Percentiles rank a stretch among this genome's conserved stretches.
These are phyloP conservation scores for Guillardia theta DNA, from an alignment of 78 protist species.

Conservation along the genomic window DNA sequence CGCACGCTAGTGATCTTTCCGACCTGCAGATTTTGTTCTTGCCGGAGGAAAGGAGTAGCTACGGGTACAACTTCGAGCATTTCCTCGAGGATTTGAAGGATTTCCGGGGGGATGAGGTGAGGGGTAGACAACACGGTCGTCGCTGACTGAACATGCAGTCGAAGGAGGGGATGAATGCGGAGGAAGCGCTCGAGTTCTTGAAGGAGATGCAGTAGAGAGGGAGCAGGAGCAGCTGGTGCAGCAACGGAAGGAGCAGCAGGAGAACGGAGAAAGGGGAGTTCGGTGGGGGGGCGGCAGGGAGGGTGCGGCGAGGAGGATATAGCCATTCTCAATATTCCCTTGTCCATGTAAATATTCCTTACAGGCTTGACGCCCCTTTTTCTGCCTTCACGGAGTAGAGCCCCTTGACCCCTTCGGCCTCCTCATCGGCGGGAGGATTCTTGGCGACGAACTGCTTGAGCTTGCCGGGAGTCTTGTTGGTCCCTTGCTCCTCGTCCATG, in stretches of 20 bases:
- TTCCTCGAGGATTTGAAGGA: background rate
- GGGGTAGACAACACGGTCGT: background rate
- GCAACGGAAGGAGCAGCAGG: background rate
- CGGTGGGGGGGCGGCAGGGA: no score
- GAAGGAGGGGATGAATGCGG: background rate
- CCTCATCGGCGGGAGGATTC: no score
- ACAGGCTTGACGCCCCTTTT: no score
- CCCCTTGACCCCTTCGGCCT: no score
- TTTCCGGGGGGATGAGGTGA: background rate
- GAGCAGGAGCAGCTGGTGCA: background rate
- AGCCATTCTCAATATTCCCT: no score
- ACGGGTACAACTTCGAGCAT: background rate
- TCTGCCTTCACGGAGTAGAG: no score
- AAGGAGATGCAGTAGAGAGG: background rate
- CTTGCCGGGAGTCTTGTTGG: background rate
- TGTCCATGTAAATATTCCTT: no score
- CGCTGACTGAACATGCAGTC: no score
- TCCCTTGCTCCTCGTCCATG: conserved; percentile 4
- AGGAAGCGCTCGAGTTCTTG: background rate
- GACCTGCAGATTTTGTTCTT: no score
- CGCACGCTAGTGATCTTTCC: no score
- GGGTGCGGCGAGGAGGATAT: no score
- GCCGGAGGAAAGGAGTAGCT: background rate
- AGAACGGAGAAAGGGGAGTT: background rate
- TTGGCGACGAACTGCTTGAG: background rate